Percentiles rank a stretch among this genome's conserved stretches.
phyloP scores from a whole-genome alignment of 1,139 yeast species.

The Yamadazyma spencermartinsiae region DNA sequence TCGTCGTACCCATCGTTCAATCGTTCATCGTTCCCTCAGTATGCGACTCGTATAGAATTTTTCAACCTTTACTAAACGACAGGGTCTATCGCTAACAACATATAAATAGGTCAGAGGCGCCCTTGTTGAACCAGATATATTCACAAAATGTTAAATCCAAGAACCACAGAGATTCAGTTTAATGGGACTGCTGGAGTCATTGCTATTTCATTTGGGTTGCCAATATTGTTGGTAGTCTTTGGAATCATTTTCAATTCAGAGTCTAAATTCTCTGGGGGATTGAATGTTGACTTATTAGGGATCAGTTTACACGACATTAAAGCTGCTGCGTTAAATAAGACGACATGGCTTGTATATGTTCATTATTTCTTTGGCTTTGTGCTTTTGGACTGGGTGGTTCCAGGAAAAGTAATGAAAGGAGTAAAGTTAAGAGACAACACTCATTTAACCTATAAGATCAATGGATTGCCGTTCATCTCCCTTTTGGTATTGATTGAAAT shows the following conservation, averaged over 20 bases:
- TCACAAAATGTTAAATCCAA: conserved; percentile 56
- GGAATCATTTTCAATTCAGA: conserved; percentile 56
- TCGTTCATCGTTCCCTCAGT: too few species aligned
- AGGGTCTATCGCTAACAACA: too few species aligned
- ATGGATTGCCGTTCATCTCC: conserved; percentile 64
- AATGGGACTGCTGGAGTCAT: conserved; percentile 75
- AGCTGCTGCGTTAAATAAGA: conserved; percentile 32
- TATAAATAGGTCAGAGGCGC: too few species aligned
- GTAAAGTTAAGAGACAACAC: conserved; percentile 75
- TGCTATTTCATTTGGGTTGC: conserved; percentile 66
- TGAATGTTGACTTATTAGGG: conserved; percentile 38
- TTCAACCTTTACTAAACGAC: not conserved
- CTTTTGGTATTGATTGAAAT: conserved; percentile 47
- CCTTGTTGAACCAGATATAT: too few species aligned
- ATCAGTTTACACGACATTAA: conserved; percentile 32
- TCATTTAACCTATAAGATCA: conserved; percentile 69
- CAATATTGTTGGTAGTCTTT: conserved; percentile 58
- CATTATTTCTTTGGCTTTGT: conserved; percentile 73
- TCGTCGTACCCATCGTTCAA: not conserved
- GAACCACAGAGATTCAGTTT: conserved; percentile 71
- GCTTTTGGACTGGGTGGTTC: conserved; percentile 63
- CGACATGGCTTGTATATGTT: conserved; percentile 66
- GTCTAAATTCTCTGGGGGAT: conserved; percentile 52
- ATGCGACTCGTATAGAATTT: not conserved
- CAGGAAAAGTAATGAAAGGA: conserved; percentile 73